Conservation (phyloP, 495 filamentous ascomycete species). For the Lichenothelia convexa region DNA sequence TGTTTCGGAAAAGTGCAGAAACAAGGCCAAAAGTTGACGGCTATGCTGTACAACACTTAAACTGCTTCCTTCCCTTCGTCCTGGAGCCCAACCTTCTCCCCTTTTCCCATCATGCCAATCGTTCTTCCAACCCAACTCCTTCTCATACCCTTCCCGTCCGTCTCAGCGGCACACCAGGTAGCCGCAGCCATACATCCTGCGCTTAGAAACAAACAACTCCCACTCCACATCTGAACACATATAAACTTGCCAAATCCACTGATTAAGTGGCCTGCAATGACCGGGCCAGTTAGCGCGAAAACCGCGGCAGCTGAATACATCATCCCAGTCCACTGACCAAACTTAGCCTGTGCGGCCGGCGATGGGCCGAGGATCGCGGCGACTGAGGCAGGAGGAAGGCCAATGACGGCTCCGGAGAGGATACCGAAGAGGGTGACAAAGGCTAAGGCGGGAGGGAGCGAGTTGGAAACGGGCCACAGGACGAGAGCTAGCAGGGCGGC, state of each 20-base stretch:
- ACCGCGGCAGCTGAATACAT: slow-evolving; percentile 22
- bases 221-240: slow-evolving; percentile 20
- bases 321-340: slow-evolving; percentile 30
- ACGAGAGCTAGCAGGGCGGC: slow-evolving; percentile 18
- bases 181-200: slow-evolving; percentile 15
- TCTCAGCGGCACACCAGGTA: too few species aligned
- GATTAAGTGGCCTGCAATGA: slow-evolving; percentile 23
- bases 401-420: slow-evolving; percentile 22
- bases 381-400: slow-evolving; percentile 24
- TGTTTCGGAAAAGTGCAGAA: too few species aligned
- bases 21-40: too few species aligned
- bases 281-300: slow-evolving; percentile 21
- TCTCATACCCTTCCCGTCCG: too few species aligned
- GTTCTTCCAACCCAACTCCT: too few species aligned
- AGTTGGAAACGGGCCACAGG: slow-evolving; percentile 19
- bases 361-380: slow-evolving; percentile 19
- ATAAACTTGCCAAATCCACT: slow-evolving; percentile 9
- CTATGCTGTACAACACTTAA: too few species aligned
- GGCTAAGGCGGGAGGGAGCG: slow-evolving; percentile 14
- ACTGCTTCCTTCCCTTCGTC: too few species aligned
- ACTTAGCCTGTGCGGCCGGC: slow-evolving; percentile 9
- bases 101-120: too few species aligned
- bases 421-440: slow-evolving; percentile 26
- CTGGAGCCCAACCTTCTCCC: too few species aligned
- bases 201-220: slow-evolving; percentile 11